A percentile compares a stretch with the other conserved stretches of the same genome.
These are phyloP conservation scores for Pseudotsuga menziesii DNA, from an alignment of 75 land plant species.

Conservation along the genomic window DNA sequence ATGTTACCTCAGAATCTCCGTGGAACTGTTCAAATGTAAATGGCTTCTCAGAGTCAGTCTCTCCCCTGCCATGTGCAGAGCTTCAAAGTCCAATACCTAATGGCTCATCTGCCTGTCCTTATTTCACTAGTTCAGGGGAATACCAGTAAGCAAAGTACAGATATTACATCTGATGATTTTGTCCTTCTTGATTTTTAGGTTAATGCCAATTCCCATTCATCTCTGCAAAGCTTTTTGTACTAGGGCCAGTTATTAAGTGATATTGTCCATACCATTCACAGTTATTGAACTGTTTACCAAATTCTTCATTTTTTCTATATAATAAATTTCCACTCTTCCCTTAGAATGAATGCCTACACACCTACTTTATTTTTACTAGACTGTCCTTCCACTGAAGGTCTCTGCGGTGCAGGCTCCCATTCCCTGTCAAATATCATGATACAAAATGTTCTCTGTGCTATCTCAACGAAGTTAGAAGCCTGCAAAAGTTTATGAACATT, in stretches of 20 bases:
- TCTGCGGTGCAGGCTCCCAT: background rate
- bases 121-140: conserved; percentile 7
- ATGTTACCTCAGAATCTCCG: conserved; percentile 23
- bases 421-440: background rate
- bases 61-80: conserved; percentile 50
- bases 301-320: conserved; percentile 1
- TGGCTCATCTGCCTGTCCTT: background rate
- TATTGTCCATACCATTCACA: conserved; percentile 2
- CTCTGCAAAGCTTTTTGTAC: conserved; percentile 5
- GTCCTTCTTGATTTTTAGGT: background rate
- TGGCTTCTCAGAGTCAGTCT: conserved; percentile 56
- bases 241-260: background rate
- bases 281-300: conserved; percentile 9
- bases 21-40: conserved; percentile 79
- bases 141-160: background rate
- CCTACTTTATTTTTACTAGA: conserved; percentile 9
- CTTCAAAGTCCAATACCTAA: conserved; percentile 19
- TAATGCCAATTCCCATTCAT: background rate
- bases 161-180: conserved; percentile 4
- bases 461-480: conserved; percentile 8
- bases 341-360: background rate
- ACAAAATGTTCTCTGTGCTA: background rate
- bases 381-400: background rate
- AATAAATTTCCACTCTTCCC: conserved; percentile 6
- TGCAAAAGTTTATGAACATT: background rate